Percentiles rank a stretch among this genome's conserved stretches.
Evolutionary conservation across 2,329 filamentous ascomycete species (phyloP).

Genomic region (Sordariomycetes sp.): DNA sequence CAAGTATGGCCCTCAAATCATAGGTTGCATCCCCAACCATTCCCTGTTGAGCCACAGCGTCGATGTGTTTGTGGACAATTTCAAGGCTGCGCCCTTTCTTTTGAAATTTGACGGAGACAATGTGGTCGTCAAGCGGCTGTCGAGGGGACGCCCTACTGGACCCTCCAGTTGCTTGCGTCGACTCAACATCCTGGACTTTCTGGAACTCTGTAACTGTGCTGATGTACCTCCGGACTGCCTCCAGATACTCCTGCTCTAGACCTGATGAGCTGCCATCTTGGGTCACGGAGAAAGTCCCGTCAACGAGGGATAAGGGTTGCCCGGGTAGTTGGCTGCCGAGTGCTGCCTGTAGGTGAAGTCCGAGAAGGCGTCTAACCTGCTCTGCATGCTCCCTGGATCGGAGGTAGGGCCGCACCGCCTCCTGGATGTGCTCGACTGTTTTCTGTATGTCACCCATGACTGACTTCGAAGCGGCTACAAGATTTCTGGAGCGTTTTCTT

Average conservation of each 20-base stretch:
- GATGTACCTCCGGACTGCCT: conserved; percentile 36
- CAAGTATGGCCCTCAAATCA: conserved; percentile 33
- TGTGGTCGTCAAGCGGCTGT: conserved; percentile 29
- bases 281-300: conserved; percentile 19
- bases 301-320: conserved; percentile 34
- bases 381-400: conserved; percentile 43
- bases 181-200: conserved; percentile 15
- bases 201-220: conserved; percentile 35
- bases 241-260: conserved; percentile 39
- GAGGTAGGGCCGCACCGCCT: conserved; percentile 35
- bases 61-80: conserved; percentile 36
- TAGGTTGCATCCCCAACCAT: conserved; percentile 35
- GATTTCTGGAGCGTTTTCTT: background rate
- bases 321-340: conserved; percentile 26
- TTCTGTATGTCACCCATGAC: conserved; percentile 11
- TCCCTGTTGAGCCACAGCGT: conserved; percentile 35
- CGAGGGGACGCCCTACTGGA: background rate
- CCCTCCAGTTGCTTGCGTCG: conserved; percentile 1
- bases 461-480: conserved; percentile 9
- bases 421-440: conserved; percentile 21
- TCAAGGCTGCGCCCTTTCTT: conserved; percentile 36
- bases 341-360: conserved; percentile 36
- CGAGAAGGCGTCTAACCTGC: conserved; percentile 40
- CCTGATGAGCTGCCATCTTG: conserved; percentile 26
- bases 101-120: conserved; percentile 35